phyloP scores from a whole-genome alignment of 768 basidiomycete species.

The Trametes villosa region DNA sequence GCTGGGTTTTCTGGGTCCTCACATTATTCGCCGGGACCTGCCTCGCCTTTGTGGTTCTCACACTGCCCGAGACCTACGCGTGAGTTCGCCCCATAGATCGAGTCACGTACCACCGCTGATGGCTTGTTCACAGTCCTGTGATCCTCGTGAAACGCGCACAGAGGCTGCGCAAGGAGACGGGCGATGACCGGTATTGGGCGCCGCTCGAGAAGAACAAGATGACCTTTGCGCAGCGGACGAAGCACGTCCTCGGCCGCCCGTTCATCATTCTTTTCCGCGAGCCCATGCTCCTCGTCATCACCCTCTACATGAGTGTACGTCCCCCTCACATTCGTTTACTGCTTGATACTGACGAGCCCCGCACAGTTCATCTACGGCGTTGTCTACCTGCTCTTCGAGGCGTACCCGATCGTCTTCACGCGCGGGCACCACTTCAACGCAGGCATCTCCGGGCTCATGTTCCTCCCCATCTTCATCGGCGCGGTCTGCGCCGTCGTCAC shows the following conservation, averaged over 20 bases:
- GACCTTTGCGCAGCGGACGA: constrained; percentile 46
- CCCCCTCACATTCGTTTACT: neutral
- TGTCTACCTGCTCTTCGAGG: constrained; percentile 64
- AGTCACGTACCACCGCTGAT: no score
- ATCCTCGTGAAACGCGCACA: constrained; percentile 58
- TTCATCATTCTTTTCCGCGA: constrained; percentile 68
- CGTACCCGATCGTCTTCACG: constrained; percentile 67
- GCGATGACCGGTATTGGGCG: constrained; percentile 57
- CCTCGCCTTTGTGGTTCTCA: constrained; percentile 52
- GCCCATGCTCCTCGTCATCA: constrained; percentile 65
- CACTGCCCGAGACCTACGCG: constrained; percentile 69
- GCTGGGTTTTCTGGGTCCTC: constrained; percentile 71
- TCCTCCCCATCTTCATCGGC: constrained; percentile 62
- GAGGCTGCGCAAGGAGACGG: constrained; percentile 53
- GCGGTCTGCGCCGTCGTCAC: constrained; percentile 24
- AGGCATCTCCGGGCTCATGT: constrained; percentile 62
- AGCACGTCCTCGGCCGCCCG: constrained; percentile 57
- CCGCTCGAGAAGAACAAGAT: constrained; percentile 51
- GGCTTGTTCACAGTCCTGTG: constrained; percentile 45
- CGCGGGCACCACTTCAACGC: constrained; percentile 55
- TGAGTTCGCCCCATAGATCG: neutral
- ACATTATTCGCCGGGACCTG: constrained; percentile 60
- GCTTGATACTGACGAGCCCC: constrained; percentile 2
- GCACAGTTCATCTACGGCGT: constrained; percentile 64
- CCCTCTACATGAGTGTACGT: constrained; percentile 63